These are phyloP conservation scores for Pseudonitzschia delicatissima DNA, from an alignment of 108 stramenopile genomes.

Conservation along the genomic window DNA sequence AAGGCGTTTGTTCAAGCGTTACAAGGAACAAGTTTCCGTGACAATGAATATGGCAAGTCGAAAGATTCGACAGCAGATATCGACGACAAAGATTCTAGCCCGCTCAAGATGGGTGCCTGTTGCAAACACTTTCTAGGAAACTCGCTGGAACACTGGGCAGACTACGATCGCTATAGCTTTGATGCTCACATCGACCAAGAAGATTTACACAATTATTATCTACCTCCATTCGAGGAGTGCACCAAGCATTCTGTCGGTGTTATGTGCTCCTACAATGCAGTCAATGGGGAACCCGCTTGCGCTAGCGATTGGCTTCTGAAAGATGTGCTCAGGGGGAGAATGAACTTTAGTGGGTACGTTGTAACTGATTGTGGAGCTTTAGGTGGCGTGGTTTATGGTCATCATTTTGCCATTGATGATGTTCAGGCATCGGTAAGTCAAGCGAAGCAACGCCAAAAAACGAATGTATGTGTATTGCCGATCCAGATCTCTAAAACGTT, in stretches of 20 bases:
- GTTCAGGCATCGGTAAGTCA: conserved; percentile 26
- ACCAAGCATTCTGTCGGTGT: conserved; percentile 42
- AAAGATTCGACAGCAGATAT: background rate
- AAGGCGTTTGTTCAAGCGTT: conserved; percentile 42
- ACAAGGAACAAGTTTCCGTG: conserved; percentile 27
- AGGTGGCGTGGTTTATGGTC: conserved; percentile 31
- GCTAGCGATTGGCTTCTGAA: conserved; percentile 46
- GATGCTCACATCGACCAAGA: conserved; percentile 37
- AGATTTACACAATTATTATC: conserved; percentile 60
- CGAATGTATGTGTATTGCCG: background rate
- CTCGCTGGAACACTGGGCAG: conserved; percentile 43
- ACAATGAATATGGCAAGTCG: background rate
- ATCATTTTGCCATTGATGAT: conserved; percentile 29
- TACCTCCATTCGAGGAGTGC: conserved; percentile 64
- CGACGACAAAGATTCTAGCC: conserved; percentile 1
- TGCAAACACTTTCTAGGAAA: conserved; percentile 77
- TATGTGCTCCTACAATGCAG: conserved; percentile 83
- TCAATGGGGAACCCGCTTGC: conserved; percentile 70
- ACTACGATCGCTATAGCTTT: conserved; percentile 42
- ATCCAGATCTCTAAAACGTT: background rate
- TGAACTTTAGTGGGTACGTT: conserved; percentile 56
- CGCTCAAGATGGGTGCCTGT: conserved; percentile 47
- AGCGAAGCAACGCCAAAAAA: too few species aligned
- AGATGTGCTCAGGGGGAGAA: conserved; percentile 34
- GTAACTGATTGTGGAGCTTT: conserved; percentile 75